A percentile compares a stretch with the other conserved stretches of the same genome.
Evolutionary conservation across 495 filamentous ascomycete genomes (phyloP).

Genomic region (Daldinia caldariorum): DNA sequence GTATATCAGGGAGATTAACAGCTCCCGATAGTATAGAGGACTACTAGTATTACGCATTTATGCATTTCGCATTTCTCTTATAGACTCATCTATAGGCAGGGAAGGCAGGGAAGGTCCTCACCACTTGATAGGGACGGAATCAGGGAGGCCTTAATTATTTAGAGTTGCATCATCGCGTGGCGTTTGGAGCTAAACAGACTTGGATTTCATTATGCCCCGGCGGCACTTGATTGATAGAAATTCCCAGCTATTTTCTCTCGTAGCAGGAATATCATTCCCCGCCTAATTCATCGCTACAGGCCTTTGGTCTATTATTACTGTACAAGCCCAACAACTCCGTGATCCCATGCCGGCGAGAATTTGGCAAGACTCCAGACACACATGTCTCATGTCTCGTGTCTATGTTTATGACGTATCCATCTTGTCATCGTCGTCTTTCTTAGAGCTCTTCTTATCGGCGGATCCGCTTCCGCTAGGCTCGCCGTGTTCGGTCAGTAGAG

Average conservation of each 20-base stretch:
- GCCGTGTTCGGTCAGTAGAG: slow-evolving; percentile 71
- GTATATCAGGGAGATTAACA: slow-evolving; percentile 72
- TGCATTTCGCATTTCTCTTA: slow-evolving; percentile 8
- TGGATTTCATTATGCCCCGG: slow-evolving; percentile 8
- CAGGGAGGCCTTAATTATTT: slow-evolving; percentile 12
- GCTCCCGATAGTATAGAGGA: slow-evolving; percentile 47
- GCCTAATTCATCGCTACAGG: slow-evolving; percentile 19
- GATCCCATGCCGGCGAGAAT: slow-evolving; percentile 28
- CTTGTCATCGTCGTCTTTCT: slow-evolving; percentile 78
- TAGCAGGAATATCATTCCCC: slow-evolving; percentile 25
- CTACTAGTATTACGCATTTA: background rate
- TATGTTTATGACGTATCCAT: slow-evolving; percentile 86
- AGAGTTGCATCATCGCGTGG: slow-evolving; percentile 42
- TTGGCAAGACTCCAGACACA: slow-evolving; percentile 8
- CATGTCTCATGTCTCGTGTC: background rate
- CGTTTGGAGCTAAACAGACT: slow-evolving; percentile 42
- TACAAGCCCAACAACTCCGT: slow-evolving; percentile 44
- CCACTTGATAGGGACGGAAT: slow-evolving; percentile 13
- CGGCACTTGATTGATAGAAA: slow-evolving; percentile 21
- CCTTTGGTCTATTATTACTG: slow-evolving; percentile 41
- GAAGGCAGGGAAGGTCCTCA: slow-evolving; percentile 1
- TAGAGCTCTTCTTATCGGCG: slow-evolving; percentile 65
- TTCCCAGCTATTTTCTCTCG: slow-evolving; percentile 3
- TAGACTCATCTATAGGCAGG: slow-evolving; percentile 13
- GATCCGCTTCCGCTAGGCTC: slow-evolving; percentile 66